A percentile compares a stretch with the other conserved stretches of the same genome.
phyloP scores from a whole-genome alignment of 148 eudicot species.

The Tetragonia tetragonoides region DNA sequence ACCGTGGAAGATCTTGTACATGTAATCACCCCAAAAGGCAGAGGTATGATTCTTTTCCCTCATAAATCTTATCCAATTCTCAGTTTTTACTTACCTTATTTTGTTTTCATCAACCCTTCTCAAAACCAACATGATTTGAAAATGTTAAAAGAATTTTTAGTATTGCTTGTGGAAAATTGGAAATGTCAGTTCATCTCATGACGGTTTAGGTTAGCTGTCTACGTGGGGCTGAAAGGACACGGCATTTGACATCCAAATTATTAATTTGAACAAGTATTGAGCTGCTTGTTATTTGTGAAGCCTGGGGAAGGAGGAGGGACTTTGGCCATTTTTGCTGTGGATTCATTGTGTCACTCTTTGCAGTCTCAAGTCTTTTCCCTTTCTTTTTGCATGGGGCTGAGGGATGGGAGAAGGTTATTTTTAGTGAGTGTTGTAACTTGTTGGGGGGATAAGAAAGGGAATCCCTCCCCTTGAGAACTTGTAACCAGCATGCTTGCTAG shows the following conservation, averaged over 20 bases:
- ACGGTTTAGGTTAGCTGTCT: not conserved
- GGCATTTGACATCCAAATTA: not conserved
- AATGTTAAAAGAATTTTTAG: not conserved
- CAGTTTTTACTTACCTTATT: not conserved
- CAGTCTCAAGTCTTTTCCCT: not conserved
- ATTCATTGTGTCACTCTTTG: not conserved
- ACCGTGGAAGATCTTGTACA: conserved; percentile 80
- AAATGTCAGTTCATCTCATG: not conserved
- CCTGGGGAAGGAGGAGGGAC: not conserved
- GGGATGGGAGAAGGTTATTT: too few relatives aligned
- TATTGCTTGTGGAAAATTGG: not conserved
- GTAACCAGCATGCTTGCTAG: too few relatives aligned
- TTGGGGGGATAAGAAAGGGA: not conserved
- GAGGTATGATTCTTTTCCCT: conserved; percentile 44
- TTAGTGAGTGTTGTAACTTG: not conserved
- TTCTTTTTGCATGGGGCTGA: too few relatives aligned
- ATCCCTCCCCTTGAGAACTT: too few relatives aligned
- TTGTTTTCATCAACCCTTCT: conserved; percentile 2
- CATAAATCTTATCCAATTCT: not conserved
- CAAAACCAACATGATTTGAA: not conserved
- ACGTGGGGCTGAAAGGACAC: not conserved
- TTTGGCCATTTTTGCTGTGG: not conserved
- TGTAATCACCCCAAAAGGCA: conserved; percentile 75
- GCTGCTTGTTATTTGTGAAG: not conserved
- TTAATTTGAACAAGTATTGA: not conserved